Evolutionary conservation across 2,329 filamentous ascomycete species (phyloP), one percentile per base, ranked within the genome.

Genomic region (Fusarium longipes): DNA sequence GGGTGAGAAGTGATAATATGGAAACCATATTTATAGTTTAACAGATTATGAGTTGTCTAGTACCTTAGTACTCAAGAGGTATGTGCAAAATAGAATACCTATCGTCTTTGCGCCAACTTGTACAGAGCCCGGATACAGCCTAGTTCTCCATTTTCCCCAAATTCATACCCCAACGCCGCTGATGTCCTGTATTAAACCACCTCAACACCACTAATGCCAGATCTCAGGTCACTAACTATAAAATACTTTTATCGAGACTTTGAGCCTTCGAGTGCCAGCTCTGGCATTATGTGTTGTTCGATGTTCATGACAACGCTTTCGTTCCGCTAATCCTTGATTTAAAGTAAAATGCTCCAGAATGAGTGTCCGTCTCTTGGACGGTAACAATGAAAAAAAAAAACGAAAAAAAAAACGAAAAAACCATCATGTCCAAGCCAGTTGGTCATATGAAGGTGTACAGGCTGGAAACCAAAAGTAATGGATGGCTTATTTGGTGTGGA

Each of bases 401-500:
- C 33, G n/a, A n/a, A n/a, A n/a, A 30, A 24, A 67, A 42, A 12
- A 30, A 24, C 64, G 38, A 39, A 24, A 29, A 24, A 36, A 27
- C 30, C 22, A 29, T 15, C 20, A 40, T 65, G 44, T 27, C 57
- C 55, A 57, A 62, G 10, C 56, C 61, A 18, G 61, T 68, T 65
- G 58, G 30, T 35, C 45, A 39, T 17, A 30, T 36, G 29, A 15
- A 24, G 22, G 10, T 38, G 25, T 43, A 43, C 11, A n/a, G 40
- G 45, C 47, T 17, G 30, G 11, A 29, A 35, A 12, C 12, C 27
- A 14, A 14, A 39, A 18, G 27, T 6, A 20, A 24, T 29, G 11
- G 40, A 59, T 57, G 70, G 11, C 45, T 63, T 50, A 73, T 50
- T 32, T 48, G 42, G 48, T 71, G 12, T 70, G 64, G 20, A 72